Conservation (phyloP, 257 asterid genomes). For the Osmanthus fragrans region DNA sequence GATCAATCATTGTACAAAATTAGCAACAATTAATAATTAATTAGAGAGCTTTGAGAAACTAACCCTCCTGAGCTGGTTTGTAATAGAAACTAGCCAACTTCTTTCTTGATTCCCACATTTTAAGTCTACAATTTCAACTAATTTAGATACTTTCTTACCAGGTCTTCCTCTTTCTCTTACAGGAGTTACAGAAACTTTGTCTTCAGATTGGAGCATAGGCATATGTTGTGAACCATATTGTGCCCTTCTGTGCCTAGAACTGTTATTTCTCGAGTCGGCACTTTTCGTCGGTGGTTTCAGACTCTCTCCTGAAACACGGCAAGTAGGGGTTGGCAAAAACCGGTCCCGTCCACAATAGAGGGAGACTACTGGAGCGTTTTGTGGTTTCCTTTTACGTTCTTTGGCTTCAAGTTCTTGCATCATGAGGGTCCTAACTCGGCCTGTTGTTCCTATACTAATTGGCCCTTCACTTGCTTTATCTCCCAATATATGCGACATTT, state of each 20-base stretch:
- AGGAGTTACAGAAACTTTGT: slow-evolving; percentile 13
- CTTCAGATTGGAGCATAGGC: slow-evolving; percentile 32
- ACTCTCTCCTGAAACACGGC: neutral
- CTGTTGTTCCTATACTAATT: neutral
- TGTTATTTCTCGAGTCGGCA: neutral
- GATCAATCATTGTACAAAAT: neutral
- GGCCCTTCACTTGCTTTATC: neutral
- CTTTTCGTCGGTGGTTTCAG: neutral
- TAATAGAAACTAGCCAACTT: slow-evolving; percentile 21
- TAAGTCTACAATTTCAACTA: slow-evolving; percentile 30
- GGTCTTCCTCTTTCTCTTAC: neutral
- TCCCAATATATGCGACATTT: neutral
- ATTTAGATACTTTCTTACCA: slow-evolving; percentile 18
- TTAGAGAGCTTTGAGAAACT: slow-evolving; percentile 34
- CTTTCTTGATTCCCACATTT: slow-evolving; percentile 26
- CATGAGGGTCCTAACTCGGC: neutral
- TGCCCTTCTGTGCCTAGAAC: neutral
- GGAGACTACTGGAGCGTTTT: neutral
- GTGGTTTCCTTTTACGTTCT: neutral
- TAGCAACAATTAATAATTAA: neutral
- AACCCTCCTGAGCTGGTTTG: slow-evolving; percentile 26
- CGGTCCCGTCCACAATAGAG: neutral
- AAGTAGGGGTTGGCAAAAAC: neutral
- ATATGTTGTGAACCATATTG: slow-evolving; percentile 16
- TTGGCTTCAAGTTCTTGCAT: neutral